Conservation (phyloP, 257 asterid species). For the Ajuga chamaepitys region DNA sequence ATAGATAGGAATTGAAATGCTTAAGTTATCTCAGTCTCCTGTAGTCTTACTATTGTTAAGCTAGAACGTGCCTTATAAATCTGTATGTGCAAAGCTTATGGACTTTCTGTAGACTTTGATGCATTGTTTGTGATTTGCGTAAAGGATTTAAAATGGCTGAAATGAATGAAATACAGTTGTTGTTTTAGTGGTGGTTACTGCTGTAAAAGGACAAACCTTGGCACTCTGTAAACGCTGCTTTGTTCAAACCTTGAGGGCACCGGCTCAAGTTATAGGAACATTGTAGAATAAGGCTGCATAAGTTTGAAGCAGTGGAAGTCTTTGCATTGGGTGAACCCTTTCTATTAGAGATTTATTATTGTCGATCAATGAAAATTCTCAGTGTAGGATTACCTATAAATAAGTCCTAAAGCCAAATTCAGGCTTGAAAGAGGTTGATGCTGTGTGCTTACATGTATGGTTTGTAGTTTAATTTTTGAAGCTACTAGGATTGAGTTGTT, state of each 20-base stretch:
- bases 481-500: background rate
- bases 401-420: background rate
- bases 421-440: constrained; percentile 7
- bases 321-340: background rate
- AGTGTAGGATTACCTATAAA: background rate
- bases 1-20: background rate
- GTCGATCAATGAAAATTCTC: background rate
- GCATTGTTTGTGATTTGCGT: background rate
- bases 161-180: background rate
- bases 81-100: background rate
- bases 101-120: background rate
- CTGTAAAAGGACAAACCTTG: background rate
- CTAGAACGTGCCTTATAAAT: background rate
- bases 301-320: background rate
- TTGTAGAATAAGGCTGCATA: constrained; percentile 1
- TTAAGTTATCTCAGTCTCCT: background rate
- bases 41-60: background rate
- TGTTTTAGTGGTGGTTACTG: constrained; percentile 6
- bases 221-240: background rate
- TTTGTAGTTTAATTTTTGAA: background rate
- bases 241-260: background rate
- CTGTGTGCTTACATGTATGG: background rate
- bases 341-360: background rate
- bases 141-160: background rate
- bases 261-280: constrained; percentile 9